Base-by-base conservation (phyloP, 23 red algal species). In the Gracilariopsis chorda region DNA sequence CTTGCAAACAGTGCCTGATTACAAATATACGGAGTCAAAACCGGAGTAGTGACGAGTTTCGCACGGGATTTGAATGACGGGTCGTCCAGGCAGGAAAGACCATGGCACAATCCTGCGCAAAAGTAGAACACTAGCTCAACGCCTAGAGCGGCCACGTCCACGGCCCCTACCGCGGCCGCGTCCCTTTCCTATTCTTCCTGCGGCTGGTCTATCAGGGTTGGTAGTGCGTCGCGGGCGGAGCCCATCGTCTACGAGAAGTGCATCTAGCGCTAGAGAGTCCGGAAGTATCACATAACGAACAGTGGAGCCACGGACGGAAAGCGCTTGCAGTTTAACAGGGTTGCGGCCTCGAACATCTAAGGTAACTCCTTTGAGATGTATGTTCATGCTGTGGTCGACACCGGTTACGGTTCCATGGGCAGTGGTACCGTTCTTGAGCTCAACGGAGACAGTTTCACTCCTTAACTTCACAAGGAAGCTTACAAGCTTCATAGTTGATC, bases 201-300 rank as follows among this genome's bases (percentile, higher is more conserved):
- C 20, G 5, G 88, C 37, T 46, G 44, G 43, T 46, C 72, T 28
- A 64, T 89, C 85, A 7, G 85, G 85, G 21, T 77, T 89, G 27
- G 85, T 89, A 28, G 53, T 80, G 70, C 75, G 52, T 47, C 95
- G 85, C 41, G 90, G 95, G 35, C 95, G 95, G 28, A 98, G 56
- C 48, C 90, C 84, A 79, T 98, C 90, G 59, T 98, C 95, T 34
- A 98, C 84, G 0, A 98, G 77, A 35, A 98, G 63, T 12, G 95
- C 69, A 64, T 98, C 95, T 1, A 98, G 75, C 52, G 83, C 92
- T 20, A 98, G 86, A 14, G 85, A 91, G 68, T 98, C 95, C 27
- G 95, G 95, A 61, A 98, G 92, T 27, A 98, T 90, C 20, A 98
- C 86, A 53, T 98, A 98, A n/a, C 95, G 90, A 47, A 98, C 78